Evolutionary conservation across 176 grass and related monocot genomes (phyloP).

Genomic region (Coix lacrymajobi): DNA sequence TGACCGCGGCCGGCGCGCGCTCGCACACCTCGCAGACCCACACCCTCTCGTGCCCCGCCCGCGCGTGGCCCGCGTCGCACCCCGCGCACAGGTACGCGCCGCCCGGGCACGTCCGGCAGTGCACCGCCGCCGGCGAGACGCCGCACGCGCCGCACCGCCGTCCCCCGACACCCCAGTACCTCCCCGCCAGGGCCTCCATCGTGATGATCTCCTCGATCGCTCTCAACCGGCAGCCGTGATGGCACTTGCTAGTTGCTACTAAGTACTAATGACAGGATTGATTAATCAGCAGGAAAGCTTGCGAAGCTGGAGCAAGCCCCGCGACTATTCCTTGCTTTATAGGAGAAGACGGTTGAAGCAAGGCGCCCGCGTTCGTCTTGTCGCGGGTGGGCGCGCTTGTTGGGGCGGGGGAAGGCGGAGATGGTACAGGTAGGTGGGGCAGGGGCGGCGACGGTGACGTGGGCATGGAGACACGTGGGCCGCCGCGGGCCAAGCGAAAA

Average conservation of each 20-base stretch:
- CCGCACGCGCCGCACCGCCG: constrained; percentile 36
- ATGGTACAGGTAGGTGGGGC: constrained; percentile 7
- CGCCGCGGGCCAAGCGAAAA: constrained; percentile 29
- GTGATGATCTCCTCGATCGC: background rate
- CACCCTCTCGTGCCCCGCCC: constrained; percentile 45
- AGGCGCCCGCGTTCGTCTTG: background rate
- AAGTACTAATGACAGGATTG: background rate
- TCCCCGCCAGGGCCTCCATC: constrained; percentile 12
- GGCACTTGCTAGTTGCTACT: background rate
- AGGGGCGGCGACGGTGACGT: constrained; percentile 34
- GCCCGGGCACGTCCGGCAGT: constrained; percentile 25
- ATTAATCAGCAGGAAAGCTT: background rate
- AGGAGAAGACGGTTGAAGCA: background rate
- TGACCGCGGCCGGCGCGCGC: constrained; percentile 63
- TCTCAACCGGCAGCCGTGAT: background rate
- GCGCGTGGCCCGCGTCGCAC: constrained; percentile 29
- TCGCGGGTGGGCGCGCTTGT: background rate
- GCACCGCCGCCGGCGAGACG: constrained; percentile 17
- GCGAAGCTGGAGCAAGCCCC: background rate
- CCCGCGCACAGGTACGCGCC: constrained; percentile 24
- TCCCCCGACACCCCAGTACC: constrained; percentile 32
- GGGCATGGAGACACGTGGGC: constrained; percentile 24
- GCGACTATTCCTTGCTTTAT: constrained; percentile 31
- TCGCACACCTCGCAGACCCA: constrained; percentile 90
- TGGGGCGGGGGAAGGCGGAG: background rate